Evolutionary conservation across 441 rosid genomes (phyloP).

Genomic region (Eruca vesicaria): DNA sequence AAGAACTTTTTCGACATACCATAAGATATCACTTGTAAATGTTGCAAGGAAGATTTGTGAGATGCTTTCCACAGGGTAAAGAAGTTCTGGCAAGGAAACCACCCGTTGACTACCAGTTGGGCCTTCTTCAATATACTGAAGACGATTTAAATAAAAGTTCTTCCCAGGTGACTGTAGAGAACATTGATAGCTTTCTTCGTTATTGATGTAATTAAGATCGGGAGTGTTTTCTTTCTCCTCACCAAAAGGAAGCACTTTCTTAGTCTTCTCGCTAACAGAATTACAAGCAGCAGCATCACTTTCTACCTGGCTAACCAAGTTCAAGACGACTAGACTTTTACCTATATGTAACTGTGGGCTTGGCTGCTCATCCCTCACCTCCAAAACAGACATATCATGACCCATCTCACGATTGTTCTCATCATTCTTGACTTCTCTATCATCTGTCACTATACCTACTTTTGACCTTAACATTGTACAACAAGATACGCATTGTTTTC

Average conservation of each 20-base stretch:
- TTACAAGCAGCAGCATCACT: constrained; percentile 23
- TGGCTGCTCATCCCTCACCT: constrained; percentile 19
- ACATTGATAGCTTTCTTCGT: constrained; percentile 20
- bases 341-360: constrained; percentile 11
- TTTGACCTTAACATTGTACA: constrained; percentile 25
- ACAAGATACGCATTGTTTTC: constrained; percentile 28
- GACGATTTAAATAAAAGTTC: constrained; percentile 78
- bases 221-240: constrained; percentile 25
- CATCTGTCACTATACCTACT: constrained; percentile 14
- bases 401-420: constrained; percentile 28
- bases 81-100: constrained; percentile 79
- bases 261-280: constrained; percentile 26
- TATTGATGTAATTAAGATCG: constrained; percentile 4
- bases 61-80: constrained; percentile 68
- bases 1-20: constrained; percentile 42
- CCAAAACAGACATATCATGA: constrained; percentile 24
- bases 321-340: constrained; percentile 22
- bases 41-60: constrained; percentile 75
- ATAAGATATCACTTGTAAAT: constrained; percentile 78
- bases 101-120: constrained; percentile 39
- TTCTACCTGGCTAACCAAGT: constrained; percentile 12
- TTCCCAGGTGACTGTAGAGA: constrained; percentile 50
- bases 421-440: constrained; percentile 29
- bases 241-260: constrained; percentile 20
- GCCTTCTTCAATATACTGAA: constrained; percentile 45